Base-by-base conservation (phyloP, 352 stramenopile species). In the Globisporangium mamillatum region DNA sequence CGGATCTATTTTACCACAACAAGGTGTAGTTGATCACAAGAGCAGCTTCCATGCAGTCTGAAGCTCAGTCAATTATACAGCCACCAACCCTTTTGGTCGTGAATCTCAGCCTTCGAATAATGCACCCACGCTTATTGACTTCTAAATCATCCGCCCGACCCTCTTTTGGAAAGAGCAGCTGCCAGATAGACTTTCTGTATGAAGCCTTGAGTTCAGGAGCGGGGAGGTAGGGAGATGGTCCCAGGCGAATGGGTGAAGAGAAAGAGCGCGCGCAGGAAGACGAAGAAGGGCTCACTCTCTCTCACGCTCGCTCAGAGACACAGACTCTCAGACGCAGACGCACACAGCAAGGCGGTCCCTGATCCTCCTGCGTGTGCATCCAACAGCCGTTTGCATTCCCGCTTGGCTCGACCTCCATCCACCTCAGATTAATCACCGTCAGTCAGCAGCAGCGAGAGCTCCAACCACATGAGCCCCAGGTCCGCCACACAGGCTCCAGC, bases 1-100 rank as follows among this genome's bases (percentile, higher is more conserved):
- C 44, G 18, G 7, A 58, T 58, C 24, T 58, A 36, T 62, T 62
- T 48, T 62, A 9, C 9, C 57, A 63, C 3, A 52, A 63, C 57
- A 63, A 50, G 57, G 57, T 63, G 57, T 18, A 50, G 7, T 2
- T 38, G 2, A 24, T 24, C 1, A 18, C 12, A 59, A n/a, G 22
- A 14, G 20, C 27, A 29, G 53, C 16, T 12, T 12, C 24, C 3
- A 32, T 32, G 8, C 1, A 9, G 10, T 20, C 41, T n/a, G 16
- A n/a, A 12, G 14, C 4, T 20, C 22, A 58, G 3, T 20, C 4
- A 36, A 20, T 20, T 4, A 56, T 20, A 32, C 50, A 29, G n/a
- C 29, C 7, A 12, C 0, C 16, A 12, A 52, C 44, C 18, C 18
- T 52, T 52, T 52, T 1, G 18, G 20, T 52, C 44, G 9, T 8